Evolutionary conservation across 2,329 filamentous ascomycete genomes (phyloP).

Genomic region (Cryphonectria radicalis): DNA sequence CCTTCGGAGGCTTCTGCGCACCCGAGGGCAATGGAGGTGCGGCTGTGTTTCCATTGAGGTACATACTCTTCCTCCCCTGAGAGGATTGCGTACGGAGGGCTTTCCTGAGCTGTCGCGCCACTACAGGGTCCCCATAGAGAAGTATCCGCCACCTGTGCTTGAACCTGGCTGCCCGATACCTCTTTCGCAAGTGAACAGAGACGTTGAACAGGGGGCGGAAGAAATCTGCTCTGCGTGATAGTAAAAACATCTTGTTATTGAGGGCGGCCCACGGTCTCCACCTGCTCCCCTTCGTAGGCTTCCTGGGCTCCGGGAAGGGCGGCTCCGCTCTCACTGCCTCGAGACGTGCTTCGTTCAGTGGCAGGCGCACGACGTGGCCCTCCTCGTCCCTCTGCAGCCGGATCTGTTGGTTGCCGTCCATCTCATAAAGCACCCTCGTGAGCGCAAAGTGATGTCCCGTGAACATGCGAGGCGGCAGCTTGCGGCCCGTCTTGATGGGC

Average conservation of each 20-base stretch:
- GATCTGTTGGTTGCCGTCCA: not conserved
- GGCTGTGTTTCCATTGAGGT: no score
- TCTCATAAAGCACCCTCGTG: not conserved
- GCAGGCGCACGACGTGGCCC: no score
- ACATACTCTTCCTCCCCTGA: not conserved
- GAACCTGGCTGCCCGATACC: not conserved
- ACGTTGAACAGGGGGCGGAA: not conserved
- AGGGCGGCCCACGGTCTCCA: not conserved
- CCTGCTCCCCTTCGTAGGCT: not conserved
- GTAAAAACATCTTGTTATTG: not conserved
- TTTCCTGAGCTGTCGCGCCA: not conserved
- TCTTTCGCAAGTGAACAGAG: not conserved
- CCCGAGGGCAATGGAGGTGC: not conserved
- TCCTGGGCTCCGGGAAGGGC: not conserved
- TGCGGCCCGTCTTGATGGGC: not conserved
- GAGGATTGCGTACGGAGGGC: not conserved
- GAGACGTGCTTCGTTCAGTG: not conserved
- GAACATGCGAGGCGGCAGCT: conserved; percentile 15
- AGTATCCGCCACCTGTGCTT: not conserved
- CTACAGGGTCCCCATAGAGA: not conserved
- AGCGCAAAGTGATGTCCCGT: conserved; percentile 20
- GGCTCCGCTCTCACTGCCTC: not conserved
- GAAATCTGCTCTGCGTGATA: not conserved
- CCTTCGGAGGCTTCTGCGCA: not conserved
- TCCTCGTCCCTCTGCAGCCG: not conserved